phyloP scores from a whole-genome alignment of 768 basidiomycete species.

The Pluteus cervinus region DNA sequence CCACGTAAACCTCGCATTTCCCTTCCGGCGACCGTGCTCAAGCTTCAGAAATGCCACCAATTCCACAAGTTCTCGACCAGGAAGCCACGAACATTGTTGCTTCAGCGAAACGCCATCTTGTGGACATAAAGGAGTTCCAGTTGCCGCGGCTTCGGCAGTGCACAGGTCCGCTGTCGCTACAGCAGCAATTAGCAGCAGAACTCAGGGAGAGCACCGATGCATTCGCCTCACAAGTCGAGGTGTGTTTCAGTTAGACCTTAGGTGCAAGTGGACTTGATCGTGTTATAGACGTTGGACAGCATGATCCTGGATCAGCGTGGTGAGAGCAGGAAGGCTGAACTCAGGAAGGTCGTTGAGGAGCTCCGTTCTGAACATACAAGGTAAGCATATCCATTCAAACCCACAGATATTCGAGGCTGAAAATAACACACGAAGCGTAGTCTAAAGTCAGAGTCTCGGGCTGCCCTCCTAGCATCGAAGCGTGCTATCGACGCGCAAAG shows the following conservation, averaged over 20 bases:
- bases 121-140: constrained; percentile 63
- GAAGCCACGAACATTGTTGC: constrained; percentile 46
- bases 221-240: constrained; percentile 64
- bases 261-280: constrained; percentile 11
- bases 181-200: constrained; percentile 71
- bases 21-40: no score
- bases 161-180: constrained; percentile 59
- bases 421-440: no score
- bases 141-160: constrained; percentile 70
- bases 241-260: constrained; percentile 19
- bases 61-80: constrained; percentile 47
- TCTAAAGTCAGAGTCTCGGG: constrained; percentile 57
- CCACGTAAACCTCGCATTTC: no score
- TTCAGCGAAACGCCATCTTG: constrained; percentile 46
- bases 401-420: no score
- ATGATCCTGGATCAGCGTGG: constrained; percentile 69
- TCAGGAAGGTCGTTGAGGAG: constrained; percentile 45
- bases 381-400: no score
- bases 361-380: no score
- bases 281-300: constrained; percentile 54
- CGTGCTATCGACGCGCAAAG: constrained; percentile 58
- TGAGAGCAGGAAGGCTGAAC: constrained; percentile 41
- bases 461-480: constrained; percentile 71
- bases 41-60: constrained; percentile 77
- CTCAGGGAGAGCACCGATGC: constrained; percentile 69